phyloP scores from a whole-genome alignment of 2,329 filamentous ascomycete genomes.

The Neurospora sp. region DNA sequence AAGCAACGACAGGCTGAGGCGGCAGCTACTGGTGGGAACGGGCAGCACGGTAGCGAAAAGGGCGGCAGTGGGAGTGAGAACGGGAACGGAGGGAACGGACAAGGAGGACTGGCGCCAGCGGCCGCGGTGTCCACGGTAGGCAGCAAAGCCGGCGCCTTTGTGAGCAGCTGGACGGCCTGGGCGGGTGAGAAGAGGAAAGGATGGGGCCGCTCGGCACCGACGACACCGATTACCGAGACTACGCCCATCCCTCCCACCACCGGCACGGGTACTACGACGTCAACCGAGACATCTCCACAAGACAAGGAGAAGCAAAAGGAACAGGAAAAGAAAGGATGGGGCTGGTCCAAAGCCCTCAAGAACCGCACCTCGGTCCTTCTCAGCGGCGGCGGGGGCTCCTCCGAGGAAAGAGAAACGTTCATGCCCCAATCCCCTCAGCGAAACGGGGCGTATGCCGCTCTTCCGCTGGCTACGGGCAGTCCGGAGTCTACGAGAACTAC shows the following conservation, averaged over 20 bases:
- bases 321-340: constrained; percentile 1
- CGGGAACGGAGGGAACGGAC: constrained; percentile 14
- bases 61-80: background rate
- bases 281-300: constrained; percentile 14
- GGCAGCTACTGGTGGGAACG: constrained; percentile 5
- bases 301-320: background rate
- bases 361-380: constrained; percentile 3
- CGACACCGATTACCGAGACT: background rate
- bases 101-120: constrained; percentile 2
- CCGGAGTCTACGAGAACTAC: constrained; percentile 5
- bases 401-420: background rate
- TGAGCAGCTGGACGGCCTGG: constrained; percentile 61
- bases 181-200: constrained; percentile 66
- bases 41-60: background rate
- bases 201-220: constrained; percentile 22
- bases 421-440: background rate
- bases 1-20: constrained; percentile 9
- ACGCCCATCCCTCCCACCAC: background rate
- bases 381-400: background rate
- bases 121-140: constrained; percentile 31
- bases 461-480: background rate
- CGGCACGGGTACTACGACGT: constrained; percentile 4
- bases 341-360: constrained; percentile 16
- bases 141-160: constrained; percentile 51
- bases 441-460: background rate